A percentile compares a stretch with the other conserved stretches of the same genome.
phyloP scores from a whole-genome alignment of 148 eudicot genomes.

The Chenopodium album region DNA sequence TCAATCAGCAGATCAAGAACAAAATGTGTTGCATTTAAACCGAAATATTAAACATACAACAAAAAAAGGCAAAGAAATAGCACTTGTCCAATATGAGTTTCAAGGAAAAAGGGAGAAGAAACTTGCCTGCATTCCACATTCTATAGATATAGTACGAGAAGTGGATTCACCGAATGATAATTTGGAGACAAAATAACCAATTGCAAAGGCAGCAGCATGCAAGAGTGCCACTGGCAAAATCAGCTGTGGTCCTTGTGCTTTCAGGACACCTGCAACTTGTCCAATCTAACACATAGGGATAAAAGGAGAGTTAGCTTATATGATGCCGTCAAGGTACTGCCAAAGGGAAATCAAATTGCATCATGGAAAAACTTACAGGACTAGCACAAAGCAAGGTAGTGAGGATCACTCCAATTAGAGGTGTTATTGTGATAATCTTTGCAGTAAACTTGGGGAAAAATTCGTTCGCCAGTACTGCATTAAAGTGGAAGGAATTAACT shows the following conservation, averaged over 20 bases:
- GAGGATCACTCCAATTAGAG: constrained; percentile 89
- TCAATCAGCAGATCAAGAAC: background rate
- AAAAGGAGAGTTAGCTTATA: constrained; percentile 1
- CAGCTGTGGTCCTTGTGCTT: constrained; percentile 85
- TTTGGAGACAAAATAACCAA: constrained; percentile 88
- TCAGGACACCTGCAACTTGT: constrained; percentile 96
- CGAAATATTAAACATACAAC: background rate
- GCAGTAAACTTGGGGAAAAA: constrained; percentile 95
- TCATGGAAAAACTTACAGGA: constrained; percentile 61
- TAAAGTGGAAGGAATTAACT: constrained; percentile 17
- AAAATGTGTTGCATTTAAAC: background rate
- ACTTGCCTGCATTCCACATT: constrained; percentile 98
- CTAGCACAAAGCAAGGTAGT: constrained; percentile 99
- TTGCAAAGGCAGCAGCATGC: constrained; percentile 83
- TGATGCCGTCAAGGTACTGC: background rate
- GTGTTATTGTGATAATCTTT: constrained; percentile 82
- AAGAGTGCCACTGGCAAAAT: constrained; percentile 79
- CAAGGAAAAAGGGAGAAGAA: background rate
- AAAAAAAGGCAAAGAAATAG: background rate
- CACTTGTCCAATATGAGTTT: background rate
- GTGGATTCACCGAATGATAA: constrained; percentile 94
- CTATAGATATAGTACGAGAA: constrained; percentile 96
- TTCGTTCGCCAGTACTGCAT: constrained; percentile 79
- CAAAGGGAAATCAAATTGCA: background rate
- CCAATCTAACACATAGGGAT: constrained; percentile 56